Evolutionary conservation across 164 flowering plant genomes (phyloP).

Genomic region (Saururus chinensis): DNA sequence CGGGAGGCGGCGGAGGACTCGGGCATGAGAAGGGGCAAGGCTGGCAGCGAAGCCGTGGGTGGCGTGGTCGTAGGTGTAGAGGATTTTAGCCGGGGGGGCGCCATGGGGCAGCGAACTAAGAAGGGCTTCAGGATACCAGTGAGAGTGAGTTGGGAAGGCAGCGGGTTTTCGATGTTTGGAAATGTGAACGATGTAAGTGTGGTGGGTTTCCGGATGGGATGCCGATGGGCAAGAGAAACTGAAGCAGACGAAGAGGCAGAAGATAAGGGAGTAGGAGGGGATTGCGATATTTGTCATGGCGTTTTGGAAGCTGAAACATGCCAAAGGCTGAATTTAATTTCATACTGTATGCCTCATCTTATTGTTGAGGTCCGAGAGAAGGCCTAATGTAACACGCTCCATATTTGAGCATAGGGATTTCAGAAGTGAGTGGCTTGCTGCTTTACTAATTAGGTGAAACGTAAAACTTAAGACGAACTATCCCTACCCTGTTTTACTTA

Average conservation of each 20-base stretch:
- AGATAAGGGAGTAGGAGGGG: background rate
- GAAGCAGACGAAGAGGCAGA: conserved; percentile 2
- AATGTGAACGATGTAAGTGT: conserved; percentile 20
- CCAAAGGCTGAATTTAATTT: no score
- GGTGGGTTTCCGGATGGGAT: background rate
- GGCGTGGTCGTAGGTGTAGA: conserved; percentile 28
- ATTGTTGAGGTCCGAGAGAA: no score
- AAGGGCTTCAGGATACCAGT: conserved; percentile 17
- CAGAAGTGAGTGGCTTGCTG: no score
- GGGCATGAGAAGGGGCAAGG: conserved; percentile 47
- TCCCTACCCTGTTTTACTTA: no score
- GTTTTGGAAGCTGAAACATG: no score
- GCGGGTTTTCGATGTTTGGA: conserved; percentile 16
- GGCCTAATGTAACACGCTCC: no score
- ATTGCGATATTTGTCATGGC: background rate
- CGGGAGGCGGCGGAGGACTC: conserved; percentile 27
- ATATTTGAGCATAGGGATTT: no score
- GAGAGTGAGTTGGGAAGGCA: conserved; percentile 7
- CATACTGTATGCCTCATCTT: no score
- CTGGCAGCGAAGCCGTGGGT: no score
- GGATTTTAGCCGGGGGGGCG: conserved; percentile 9
- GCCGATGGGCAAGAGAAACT: background rate
- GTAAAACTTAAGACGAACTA: no score
- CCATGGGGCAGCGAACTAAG: conserved; percentile 11
- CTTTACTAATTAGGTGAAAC: no score